Evolutionary conservation across 495 filamentous ascomycete genomes (phyloP).

Genomic region (Penicillium fimorum): DNA sequence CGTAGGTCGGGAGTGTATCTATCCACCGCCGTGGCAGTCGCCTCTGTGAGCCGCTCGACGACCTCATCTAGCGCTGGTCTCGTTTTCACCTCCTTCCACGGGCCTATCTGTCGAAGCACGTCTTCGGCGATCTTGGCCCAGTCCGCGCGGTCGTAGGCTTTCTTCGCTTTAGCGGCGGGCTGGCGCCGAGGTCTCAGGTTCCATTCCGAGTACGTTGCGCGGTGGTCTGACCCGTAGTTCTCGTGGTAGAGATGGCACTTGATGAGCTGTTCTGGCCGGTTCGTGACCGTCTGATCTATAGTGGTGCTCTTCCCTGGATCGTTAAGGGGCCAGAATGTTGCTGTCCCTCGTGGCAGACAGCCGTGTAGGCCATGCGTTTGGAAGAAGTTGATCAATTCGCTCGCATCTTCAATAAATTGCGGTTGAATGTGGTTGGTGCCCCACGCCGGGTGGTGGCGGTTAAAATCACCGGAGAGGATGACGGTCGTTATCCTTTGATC

Average conservation of each 20-base stretch:
- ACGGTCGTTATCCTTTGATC: not conserved
- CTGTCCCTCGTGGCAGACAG: no score
- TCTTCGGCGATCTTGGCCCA: constrained; percentile 24
- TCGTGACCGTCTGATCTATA: constrained; percentile 14
- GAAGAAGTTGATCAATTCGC: constrained; percentile 25
- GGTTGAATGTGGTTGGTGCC: not conserved
- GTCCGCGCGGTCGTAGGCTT: constrained; percentile 27
- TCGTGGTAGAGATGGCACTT: constrained; percentile 25
- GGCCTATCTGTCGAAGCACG: constrained; percentile 10
- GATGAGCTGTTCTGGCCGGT: constrained; percentile 12
- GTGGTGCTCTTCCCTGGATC: constrained; percentile 17
- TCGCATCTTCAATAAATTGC: constrained; percentile 19
- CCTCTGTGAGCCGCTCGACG: constrained; percentile 14
- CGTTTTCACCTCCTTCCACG: constrained; percentile 10
- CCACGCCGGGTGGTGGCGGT: constrained; percentile 12
- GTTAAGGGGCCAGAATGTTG: constrained; percentile 20
- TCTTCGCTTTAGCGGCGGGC: constrained; percentile 14
- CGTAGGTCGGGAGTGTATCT: constrained; percentile 10
- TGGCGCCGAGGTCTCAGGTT: constrained; percentile 9
- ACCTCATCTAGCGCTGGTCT: constrained; percentile 14
- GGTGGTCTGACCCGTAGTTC: constrained; percentile 25
- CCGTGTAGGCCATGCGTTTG: constrained; percentile 13
- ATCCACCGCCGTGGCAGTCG: constrained; percentile 12
- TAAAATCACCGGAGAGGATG: constrained; percentile 10
- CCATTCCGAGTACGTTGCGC: constrained; percentile 24